Conservation (phyloP, 2,329 filamentous ascomycete species). For the Graphilbum ipis-grandicollis region DNA sequence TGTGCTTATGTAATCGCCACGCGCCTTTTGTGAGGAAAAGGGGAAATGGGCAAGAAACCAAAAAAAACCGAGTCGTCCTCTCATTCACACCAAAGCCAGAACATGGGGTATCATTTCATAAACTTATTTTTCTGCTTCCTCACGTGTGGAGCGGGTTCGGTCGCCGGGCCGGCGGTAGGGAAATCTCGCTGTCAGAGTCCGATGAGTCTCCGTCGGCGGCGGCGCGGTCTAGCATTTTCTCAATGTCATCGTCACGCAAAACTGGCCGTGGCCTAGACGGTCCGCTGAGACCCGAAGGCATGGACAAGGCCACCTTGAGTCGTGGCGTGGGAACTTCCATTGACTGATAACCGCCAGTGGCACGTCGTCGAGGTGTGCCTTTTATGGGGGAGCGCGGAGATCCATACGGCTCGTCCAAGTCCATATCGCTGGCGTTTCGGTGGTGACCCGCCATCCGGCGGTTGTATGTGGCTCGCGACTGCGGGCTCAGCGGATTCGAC, state of each 20-base stretch:
- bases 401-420: constrained; percentile 21
- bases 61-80: too few relatives aligned
- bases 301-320: constrained; percentile 24
- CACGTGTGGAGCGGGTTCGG: constrained; percentile 2
- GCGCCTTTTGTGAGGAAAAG: too few relatives aligned
- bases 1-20: too few relatives aligned
- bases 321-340: constrained; percentile 14
- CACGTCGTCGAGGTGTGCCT: constrained; percentile 25
- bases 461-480: neutral
- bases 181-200: constrained; percentile 40
- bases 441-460: constrained; percentile 5
- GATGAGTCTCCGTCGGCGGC: constrained; percentile 31
- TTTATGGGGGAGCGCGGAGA: constrained; percentile 13
- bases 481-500: neutral
- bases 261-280: constrained; percentile 21
- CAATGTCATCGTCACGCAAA: constrained; percentile 37
- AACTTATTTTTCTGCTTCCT: too few relatives aligned
- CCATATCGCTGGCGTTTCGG: constrained; percentile 26
- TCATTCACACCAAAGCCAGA: too few relatives aligned
- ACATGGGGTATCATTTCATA: too few relatives aligned
- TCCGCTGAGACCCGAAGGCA: constrained; percentile 29
- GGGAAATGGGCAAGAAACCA: too few relatives aligned
- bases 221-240: constrained; percentile 37
- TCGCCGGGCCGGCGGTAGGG: constrained; percentile 21
- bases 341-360: constrained; percentile 19